Conservation (phyloP, 345 rosid genomes). For the Pugionium cornutum region DNA sequence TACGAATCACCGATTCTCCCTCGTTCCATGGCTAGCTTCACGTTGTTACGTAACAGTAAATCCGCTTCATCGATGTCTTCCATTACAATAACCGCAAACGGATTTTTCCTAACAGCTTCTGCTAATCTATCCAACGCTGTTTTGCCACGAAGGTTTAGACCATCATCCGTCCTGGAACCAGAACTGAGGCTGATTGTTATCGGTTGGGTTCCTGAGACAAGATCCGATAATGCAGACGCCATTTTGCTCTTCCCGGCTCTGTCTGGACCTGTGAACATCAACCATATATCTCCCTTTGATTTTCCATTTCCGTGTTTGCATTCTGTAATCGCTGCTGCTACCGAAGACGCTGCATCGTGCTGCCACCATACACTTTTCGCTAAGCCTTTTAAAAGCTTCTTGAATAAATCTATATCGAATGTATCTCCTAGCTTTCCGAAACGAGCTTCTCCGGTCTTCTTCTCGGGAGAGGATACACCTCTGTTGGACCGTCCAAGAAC, state of each 20-base stretch:
- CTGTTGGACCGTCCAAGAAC: slow-evolving; percentile 68
- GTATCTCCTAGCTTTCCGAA: slow-evolving; percentile 44
- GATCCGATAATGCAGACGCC: slow-evolving; percentile 76
- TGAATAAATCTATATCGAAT: slow-evolving; percentile 64
- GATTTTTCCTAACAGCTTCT: slow-evolving; percentile 81
- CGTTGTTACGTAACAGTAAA: slow-evolving; percentile 61
- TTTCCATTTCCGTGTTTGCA: slow-evolving; percentile 65
- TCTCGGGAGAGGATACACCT: slow-evolving; percentile 46
- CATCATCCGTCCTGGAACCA: slow-evolving; percentile 53
- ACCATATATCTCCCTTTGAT: slow-evolving; percentile 77
- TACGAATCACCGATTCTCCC: slow-evolving; percentile 87
- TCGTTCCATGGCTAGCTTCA: slow-evolving; percentile 85
- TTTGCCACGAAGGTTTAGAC: slow-evolving; percentile 68
- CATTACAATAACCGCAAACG: slow-evolving; percentile 74
- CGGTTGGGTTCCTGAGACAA: slow-evolving; percentile 54
- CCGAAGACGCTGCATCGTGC: slow-evolving; percentile 80
- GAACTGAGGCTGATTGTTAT: slow-evolving; percentile 65
- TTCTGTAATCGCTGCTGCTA: slow-evolving; percentile 70
- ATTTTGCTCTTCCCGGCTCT: slow-evolving; percentile 82
- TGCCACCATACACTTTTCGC: slow-evolving; percentile 90
- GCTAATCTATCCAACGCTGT: slow-evolving; percentile 74
- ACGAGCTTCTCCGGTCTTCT: slow-evolving; percentile 44
- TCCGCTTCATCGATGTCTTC: slow-evolving; percentile 93
- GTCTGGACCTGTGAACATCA: slow-evolving; percentile 87
- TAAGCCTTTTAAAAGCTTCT: slow-evolving; percentile 82